Evolutionary conservation across 345 rosid genomes (phyloP).

Genomic region (Ceriops tagal): DNA sequence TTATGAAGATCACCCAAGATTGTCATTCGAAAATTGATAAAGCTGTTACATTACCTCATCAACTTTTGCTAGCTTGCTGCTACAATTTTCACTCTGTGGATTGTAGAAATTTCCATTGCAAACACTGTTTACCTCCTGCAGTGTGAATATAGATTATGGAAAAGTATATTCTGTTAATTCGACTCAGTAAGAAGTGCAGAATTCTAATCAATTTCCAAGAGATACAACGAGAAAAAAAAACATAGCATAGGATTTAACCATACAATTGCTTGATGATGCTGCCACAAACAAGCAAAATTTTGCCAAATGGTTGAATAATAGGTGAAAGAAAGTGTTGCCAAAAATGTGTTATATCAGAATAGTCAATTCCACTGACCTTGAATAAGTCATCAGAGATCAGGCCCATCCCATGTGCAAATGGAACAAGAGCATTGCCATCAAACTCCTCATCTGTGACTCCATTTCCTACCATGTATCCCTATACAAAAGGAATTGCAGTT

Average conservation of each 20-base stretch:
- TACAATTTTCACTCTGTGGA: slow-evolving; percentile 19
- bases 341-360: neutral
- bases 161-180: neutral
- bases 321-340: slow-evolving; percentile 4
- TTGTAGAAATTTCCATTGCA: slow-evolving; percentile 59
- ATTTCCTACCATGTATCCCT: slow-evolving; percentile 95
- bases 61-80: slow-evolving; percentile 43
- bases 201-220: neutral
- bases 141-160: slow-evolving; percentile 11
- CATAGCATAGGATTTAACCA: no score
- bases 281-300: no score
- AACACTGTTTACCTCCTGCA: slow-evolving; percentile 54
- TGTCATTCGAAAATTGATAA: neutral
- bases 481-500: slow-evolving; percentile 15
- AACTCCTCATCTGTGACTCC: slow-evolving; percentile 70
- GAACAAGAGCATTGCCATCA: slow-evolving; percentile 86
- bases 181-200: neutral
- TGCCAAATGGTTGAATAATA: no score
- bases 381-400: slow-evolving; percentile 70
- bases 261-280: neutral
- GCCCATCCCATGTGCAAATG: slow-evolving; percentile 91
- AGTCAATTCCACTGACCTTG: slow-evolving; percentile 41
- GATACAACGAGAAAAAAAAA: neutral
- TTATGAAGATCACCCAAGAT: neutral
- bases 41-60: slow-evolving; percentile 37